These are phyloP conservation scores for Mitragyna speciosa DNA, from an alignment of 257 asterid genomes.

Conservation along the genomic window DNA sequence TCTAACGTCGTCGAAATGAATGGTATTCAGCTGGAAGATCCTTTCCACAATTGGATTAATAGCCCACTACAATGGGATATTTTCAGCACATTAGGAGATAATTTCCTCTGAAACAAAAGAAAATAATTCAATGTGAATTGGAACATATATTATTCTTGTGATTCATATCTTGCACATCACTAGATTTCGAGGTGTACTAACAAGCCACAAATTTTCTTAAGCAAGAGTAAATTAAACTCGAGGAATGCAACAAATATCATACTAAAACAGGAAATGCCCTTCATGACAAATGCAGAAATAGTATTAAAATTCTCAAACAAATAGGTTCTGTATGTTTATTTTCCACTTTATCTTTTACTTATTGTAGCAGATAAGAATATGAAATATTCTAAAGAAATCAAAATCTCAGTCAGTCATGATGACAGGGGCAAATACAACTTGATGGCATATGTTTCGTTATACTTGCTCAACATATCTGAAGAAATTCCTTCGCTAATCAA, in stretches of 20 bases:
- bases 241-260: no score
- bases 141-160: background rate
- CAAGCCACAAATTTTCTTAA: background rate
- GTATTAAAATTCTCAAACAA: background rate
- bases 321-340: no score
- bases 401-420: no score
- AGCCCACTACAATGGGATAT: slow-evolving; percentile 63
- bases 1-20: slow-evolving; percentile 23
- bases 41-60: slow-evolving; percentile 53
- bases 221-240: background rate
- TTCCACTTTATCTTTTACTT: no score
- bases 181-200: background rate
- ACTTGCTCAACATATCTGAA: no score
- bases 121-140: background rate
- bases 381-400: no score
- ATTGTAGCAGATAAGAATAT: no score
- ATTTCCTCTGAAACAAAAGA: slow-evolving; percentile 38
- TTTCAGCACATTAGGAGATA: slow-evolving; percentile 37
- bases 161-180: slow-evolving; percentile 6
- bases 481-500: no score
- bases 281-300: no score
- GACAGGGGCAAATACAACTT: no score
- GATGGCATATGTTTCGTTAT: no score
- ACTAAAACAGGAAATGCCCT: no score
- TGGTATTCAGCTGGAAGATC: slow-evolving; percentile 27